A percentile compares a stretch with the other conserved stretches of the same genome.
phyloP scores from a whole-genome alignment of 169 alveolate genomes.

The Amoebophrya sp. region DNA sequence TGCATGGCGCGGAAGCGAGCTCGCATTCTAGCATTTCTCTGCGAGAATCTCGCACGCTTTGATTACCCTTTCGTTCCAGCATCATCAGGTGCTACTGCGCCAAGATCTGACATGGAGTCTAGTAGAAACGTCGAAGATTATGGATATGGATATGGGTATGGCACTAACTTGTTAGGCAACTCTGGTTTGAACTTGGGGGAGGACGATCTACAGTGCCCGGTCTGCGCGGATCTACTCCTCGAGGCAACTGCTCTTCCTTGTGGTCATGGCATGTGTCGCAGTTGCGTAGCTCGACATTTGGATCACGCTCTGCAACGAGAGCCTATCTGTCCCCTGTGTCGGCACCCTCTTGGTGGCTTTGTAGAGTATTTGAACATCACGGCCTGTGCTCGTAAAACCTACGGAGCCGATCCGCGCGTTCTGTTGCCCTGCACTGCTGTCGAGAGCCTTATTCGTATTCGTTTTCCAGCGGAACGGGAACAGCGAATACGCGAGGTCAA shows the following conservation, averaged over 20 bases:
- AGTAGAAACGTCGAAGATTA: too few species aligned
- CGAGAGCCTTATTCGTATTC: not conserved
- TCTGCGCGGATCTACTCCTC: not conserved
- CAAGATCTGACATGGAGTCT: too few species aligned
- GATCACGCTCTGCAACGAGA: not conserved
- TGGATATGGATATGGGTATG: too few species aligned
- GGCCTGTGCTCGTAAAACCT: not conserved
- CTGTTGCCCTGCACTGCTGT: not conserved
- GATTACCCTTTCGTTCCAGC: too few species aligned
- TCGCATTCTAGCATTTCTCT: too few species aligned
- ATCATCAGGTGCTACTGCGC: too few species aligned
- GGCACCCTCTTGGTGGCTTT: not conserved
- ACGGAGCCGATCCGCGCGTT: not conserved
- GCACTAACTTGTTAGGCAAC: too few species aligned
- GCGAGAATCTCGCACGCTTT: too few species aligned
- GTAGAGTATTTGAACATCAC: not conserved
- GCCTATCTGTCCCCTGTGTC: conserved; percentile 16
- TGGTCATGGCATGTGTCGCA: not conserved
- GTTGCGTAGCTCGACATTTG: not conserved
- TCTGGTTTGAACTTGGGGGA: too few species aligned
- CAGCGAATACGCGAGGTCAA: not conserved
- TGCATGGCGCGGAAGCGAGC: too few species aligned
- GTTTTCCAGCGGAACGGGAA: not conserved
- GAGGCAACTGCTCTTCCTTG: not conserved
- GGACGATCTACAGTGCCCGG: not conserved